Evolutionary conservation across 192 early-diverging fungal genomes (phyloP).

Genomic region (Diversispora eburnea): DNA sequence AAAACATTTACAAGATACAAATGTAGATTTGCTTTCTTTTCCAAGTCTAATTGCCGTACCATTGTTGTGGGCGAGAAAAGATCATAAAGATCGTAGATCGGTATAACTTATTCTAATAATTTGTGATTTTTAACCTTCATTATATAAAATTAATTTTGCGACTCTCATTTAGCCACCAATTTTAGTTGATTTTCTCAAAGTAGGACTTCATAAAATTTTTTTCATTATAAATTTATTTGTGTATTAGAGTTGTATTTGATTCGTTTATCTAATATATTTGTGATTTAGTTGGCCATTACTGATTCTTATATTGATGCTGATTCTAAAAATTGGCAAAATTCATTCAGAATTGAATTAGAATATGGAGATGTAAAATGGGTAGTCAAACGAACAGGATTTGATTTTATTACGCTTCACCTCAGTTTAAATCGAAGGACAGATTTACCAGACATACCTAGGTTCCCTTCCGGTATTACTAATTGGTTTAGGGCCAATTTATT

Average conservation of each 20-base stretch:
- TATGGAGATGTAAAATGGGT: slow-evolving; percentile 82
- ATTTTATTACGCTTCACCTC: slow-evolving; percentile 67
- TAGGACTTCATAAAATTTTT: neutral
- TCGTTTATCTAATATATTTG: neutral
- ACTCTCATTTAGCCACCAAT: slow-evolving; percentile 33
- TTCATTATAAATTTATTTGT: neutral
- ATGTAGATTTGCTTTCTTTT: neutral
- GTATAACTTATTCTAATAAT: slow-evolving; percentile 30
- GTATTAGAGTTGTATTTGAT: neutral
- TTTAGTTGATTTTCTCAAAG: slow-evolving; percentile 37
- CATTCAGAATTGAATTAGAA: slow-evolving; percentile 68
- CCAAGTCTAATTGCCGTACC: slow-evolving; percentile 30
- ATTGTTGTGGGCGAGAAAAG: slow-evolving; percentile 33
- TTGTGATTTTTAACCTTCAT: neutral
- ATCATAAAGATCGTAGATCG: slow-evolving; percentile 35
- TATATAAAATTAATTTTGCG: neutral
- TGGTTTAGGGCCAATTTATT: slow-evolving; percentile 13
- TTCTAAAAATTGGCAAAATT: slow-evolving; percentile 42
- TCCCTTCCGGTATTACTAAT: slow-evolving; percentile 24
- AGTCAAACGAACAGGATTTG: slow-evolving; percentile 56
- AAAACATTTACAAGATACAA: slow-evolving; percentile 5
- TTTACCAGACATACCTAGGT: slow-evolving; percentile 33
- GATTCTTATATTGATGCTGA: slow-evolving; percentile 41
- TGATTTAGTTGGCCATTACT: slow-evolving; percentile 45
- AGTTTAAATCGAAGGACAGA: slow-evolving; percentile 53